phyloP scores from a whole-genome alignment of 202 grass and related monocot species.

The Schoenoplectus triqueter region DNA sequence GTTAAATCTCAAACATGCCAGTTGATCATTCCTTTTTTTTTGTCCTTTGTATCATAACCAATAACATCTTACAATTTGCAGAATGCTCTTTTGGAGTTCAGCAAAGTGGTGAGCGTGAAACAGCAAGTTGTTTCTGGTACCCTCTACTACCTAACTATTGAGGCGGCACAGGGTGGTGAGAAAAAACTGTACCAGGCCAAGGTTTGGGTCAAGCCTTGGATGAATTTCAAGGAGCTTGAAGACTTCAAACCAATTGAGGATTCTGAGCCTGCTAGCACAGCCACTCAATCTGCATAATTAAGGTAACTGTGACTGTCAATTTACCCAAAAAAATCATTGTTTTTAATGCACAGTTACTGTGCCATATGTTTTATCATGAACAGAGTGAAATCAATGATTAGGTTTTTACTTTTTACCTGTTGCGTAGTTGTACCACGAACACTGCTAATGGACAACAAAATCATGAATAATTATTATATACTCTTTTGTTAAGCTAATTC shows the following conservation, averaged over 20 bases:
- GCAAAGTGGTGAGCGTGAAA: slow-evolving; percentile 32
- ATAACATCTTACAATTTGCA: neutral
- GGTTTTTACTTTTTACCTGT: neutral
- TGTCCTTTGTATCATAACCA: neutral
- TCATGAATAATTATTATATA: slow-evolving; percentile 9
- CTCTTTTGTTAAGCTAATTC: neutral
- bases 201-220: slow-evolving; percentile 41
- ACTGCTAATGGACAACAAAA: neutral
- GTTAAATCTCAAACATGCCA: neutral
- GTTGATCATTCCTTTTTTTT: neutral
- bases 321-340: neutral
- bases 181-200: slow-evolving; percentile 37
- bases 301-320: neutral
- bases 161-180: neutral
- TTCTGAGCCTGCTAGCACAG: neutral
- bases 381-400: neutral
- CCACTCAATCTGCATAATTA: slow-evolving; percentile 4
- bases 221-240: slow-evolving; percentile 62
- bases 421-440: neutral
- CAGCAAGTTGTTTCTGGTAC: slow-evolving; percentile 38
- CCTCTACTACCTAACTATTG: slow-evolving; percentile 38
- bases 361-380: neutral
- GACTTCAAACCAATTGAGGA: slow-evolving; percentile 58
- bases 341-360: neutral
- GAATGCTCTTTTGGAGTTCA: slow-evolving; percentile 37